Percentiles rank a stretch among this genome's conserved stretches.
phyloP scores from a whole-genome alignment of 495 filamentous ascomycete genomes.

The Penicillium salamii region DNA sequence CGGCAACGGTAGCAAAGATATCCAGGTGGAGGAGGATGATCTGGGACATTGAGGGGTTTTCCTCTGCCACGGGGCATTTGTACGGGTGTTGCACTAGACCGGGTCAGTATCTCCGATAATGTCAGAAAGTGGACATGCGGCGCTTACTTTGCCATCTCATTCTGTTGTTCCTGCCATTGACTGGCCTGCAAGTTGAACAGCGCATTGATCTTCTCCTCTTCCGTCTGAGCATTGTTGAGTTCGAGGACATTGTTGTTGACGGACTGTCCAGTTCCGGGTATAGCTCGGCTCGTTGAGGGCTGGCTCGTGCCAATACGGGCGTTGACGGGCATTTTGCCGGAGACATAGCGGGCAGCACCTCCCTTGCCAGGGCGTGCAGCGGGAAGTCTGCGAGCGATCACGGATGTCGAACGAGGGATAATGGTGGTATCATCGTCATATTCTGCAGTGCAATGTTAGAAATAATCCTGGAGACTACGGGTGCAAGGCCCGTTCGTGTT shows the following conservation, averaged over 20 bases:
- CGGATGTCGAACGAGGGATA: slow-evolving; percentile 88
- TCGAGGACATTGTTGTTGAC: slow-evolving; percentile 55
- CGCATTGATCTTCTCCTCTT: slow-evolving; percentile 86
- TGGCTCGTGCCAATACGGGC: slow-evolving; percentile 79
- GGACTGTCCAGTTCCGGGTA: slow-evolving; percentile 36
- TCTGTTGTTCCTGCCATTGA: slow-evolving; percentile 83
- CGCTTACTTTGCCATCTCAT: slow-evolving; percentile 88
- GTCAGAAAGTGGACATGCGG: slow-evolving; percentile 2
- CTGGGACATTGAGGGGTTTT: slow-evolving; percentile 73
- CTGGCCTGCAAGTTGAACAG: slow-evolving; percentile 82
- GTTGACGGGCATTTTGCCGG: slow-evolving; percentile 91
- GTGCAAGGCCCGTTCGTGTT: background rate
- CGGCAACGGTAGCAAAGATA: slow-evolving; percentile 98
- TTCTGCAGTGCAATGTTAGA: slow-evolving; percentile 52
- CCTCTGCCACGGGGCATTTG: slow-evolving; percentile 53
- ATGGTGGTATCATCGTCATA: slow-evolving; percentile 97
- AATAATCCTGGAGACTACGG: too few species aligned
- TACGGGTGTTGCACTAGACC: slow-evolving; percentile 61
- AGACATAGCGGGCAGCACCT: slow-evolving; percentile 90
- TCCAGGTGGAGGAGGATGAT: slow-evolving; percentile 84
- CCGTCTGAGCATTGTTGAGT: slow-evolving; percentile 71
- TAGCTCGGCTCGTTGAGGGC: slow-evolving; percentile 48
- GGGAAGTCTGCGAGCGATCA: slow-evolving; percentile 86
- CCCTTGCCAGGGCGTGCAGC: slow-evolving; percentile 77
- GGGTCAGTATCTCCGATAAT: slow-evolving; percentile 32